A percentile compares a stretch with the other conserved stretches of the same genome.
Evolutionary conservation across 1,284 basidiomycete species (phyloP).

Genomic region (Fistulinella cinereoalba): DNA sequence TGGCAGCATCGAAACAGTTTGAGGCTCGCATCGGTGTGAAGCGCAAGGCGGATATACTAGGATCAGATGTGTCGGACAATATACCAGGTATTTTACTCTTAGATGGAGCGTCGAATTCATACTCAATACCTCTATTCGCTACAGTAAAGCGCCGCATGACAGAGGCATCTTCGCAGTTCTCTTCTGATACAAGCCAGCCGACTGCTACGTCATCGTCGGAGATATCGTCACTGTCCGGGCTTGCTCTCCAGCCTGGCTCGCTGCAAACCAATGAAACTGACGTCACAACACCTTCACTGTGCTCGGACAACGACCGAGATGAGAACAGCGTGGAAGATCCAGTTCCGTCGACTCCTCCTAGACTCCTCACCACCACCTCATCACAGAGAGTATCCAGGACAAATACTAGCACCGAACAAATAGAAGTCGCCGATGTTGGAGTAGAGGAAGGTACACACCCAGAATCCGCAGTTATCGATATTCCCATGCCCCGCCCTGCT

Average conservation of each 20-base stretch:
- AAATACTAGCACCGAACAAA: constrained; percentile 11
- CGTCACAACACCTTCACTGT: constrained; percentile 61
- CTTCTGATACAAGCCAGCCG: constrained; percentile 5
- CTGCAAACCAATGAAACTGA: constrained; percentile 30
- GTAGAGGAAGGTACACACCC: constrained; percentile 24
- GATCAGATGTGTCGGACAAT: constrained; percentile 5
- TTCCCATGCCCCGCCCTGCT: constrained; percentile 14
- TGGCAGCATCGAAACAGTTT: constrained; percentile 5
- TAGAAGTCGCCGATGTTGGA: constrained; percentile 39
- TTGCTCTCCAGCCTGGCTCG: constrained; percentile 6
- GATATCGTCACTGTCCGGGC: neutral
- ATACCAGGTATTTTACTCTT: constrained; percentile 14
- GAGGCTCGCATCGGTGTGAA: constrained; percentile 21
- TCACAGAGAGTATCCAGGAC: neutral
- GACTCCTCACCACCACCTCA: constrained; percentile 10
- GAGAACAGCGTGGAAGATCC: constrained; percentile 47
- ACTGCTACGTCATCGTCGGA: constrained; percentile 7
- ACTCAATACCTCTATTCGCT: no score
- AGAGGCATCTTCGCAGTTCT: constrained; percentile 7
- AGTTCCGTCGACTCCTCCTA: constrained; percentile 43
- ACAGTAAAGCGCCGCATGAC: constrained; percentile 24
- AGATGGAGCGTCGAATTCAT: no score
- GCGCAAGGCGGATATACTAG: constrained; percentile 24
- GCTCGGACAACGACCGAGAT: constrained; percentile 59
- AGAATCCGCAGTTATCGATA: constrained; percentile 5